Percentiles rank a stretch among this genome's conserved stretches.
Evolutionary conservation across 768 basidiomycete species (phyloP).

Genomic region (Tulasnella sp.): DNA sequence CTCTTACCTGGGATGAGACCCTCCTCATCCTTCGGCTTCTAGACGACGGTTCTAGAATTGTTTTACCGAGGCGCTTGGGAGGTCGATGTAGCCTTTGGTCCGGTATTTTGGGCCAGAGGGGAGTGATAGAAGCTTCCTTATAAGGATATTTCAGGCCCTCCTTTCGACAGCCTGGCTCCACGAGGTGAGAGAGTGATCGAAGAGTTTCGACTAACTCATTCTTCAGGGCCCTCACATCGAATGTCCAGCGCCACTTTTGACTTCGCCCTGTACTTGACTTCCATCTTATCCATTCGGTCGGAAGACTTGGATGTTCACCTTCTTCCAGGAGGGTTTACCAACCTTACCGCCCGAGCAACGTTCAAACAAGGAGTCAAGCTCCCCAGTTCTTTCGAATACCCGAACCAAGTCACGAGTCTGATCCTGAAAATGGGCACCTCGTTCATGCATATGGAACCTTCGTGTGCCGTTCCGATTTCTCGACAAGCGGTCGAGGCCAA

Average conservation of each 20-base stretch:
- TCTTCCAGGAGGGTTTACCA: conserved; percentile 10
- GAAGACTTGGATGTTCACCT: background rate
- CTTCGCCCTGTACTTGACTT: background rate
- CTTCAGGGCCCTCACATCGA: background rate
- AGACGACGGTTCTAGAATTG: no score
- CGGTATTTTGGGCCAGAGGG: no score
- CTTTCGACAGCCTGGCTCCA: background rate
- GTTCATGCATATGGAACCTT: conserved; percentile 12
- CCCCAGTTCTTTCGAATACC: background rate
- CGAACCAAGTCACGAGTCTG: background rate
- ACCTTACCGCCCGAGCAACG: background rate
- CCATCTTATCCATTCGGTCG: background rate
- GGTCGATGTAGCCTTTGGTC: no score
- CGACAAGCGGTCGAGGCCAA: conserved; percentile 12
- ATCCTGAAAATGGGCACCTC: background rate
- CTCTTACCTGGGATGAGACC: background rate
- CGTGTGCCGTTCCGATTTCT: background rate
- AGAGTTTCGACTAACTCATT: background rate
- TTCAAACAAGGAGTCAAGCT: background rate
- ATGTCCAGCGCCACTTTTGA: conserved; percentile 2
- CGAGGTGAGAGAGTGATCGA: background rate
- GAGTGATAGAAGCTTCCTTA: background rate
- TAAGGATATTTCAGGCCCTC: background rate
- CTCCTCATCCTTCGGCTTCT: background rate
- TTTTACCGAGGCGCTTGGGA: no score